Conservation (phyloP, 768 basidiomycete species). For the Sporobolomyces phaffii region DNA sequence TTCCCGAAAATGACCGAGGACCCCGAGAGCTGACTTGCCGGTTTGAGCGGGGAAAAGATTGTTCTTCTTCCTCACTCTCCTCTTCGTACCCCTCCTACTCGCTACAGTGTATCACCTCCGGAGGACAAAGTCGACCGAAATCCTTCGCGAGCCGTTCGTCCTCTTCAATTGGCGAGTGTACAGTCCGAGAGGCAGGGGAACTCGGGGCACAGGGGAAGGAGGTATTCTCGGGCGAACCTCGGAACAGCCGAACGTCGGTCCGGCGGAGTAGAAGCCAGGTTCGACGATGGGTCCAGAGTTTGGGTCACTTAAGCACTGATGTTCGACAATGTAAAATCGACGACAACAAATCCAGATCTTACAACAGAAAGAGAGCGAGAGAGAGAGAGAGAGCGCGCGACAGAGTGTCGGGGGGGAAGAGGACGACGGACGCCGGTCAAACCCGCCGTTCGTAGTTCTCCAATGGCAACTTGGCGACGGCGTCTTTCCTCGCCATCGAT, state of each 20-base stretch:
- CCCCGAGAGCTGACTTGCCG: not conserved
- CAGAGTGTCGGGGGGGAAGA: no score
- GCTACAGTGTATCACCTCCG: constrained; percentile 8
- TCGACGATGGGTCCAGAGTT: no score
- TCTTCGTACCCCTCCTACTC: constrained; percentile 9
- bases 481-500: not conserved
- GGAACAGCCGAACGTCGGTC: not conserved
- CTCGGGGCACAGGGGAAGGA: not conserved
- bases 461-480: no score
- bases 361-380: no score
- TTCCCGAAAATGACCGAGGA: no score
- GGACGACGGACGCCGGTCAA: no score
- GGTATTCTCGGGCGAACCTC: not conserved
- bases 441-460: no score
- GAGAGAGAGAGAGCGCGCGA: no score
- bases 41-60: not conserved
- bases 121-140: not conserved
- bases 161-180: constrained; percentile 11
- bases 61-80: constrained; percentile 17
- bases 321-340: no score
- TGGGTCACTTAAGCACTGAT: no score
- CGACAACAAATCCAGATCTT: no score
- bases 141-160: constrained; percentile 4
- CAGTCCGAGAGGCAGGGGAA: not conserved
- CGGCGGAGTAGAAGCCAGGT: not conserved